Evolutionary conservation across 306 rosid genomes (phyloP), one percentile per base, ranked within the genome.

Genomic region (Gastrolobium bilobum): DNA sequence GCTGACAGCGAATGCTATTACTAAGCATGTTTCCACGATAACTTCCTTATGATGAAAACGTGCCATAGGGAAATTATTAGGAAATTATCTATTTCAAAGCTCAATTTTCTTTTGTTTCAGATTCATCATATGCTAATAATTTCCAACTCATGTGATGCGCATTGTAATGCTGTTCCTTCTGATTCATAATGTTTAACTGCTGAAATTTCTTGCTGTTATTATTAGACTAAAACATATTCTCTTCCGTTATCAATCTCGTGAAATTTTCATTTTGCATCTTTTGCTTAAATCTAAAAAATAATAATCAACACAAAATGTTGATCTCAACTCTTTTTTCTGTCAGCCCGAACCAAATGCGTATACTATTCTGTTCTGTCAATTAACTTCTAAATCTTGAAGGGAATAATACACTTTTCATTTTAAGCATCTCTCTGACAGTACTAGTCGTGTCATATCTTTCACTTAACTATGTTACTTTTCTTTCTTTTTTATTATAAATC

Each of bases 381-480:
- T 70, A 39, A 13, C 50, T 56, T 48, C 14, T 15, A 13, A 51
- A 50, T 44, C n/a, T 11, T 68, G 4, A 29, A 48, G 37, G 75
- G 13, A 43, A 20, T 11, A 47, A 29, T 7, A 5, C 9, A 20
- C 35, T 54, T 62, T 54, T 40, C 35, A 15, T 34, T 7, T 4
- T n/a, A 30, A 50, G 43, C 37, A 9, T 39, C 4, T 54, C 48
- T 54, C 20, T 30, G 15, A 53, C 62, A 33, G 26, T 31, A 44
- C 14, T 33, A 43, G 14, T 73, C n/a, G 52, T 64, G 14, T 15
- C 14, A n/a, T 43, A 47, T 64, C 40, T 73, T 51, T 56, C 31
- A 46, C 4, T 33, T 44, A 35, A 44, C 53, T 78, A 31, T 29
- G 7, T 9, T 40, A 42, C 5, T 14, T 7, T 7, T 65, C 42